These are phyloP conservation scores for Gymnopilus dilepis DNA, from an alignment of 768 basidiomycete genomes.

Conservation along the genomic window DNA sequence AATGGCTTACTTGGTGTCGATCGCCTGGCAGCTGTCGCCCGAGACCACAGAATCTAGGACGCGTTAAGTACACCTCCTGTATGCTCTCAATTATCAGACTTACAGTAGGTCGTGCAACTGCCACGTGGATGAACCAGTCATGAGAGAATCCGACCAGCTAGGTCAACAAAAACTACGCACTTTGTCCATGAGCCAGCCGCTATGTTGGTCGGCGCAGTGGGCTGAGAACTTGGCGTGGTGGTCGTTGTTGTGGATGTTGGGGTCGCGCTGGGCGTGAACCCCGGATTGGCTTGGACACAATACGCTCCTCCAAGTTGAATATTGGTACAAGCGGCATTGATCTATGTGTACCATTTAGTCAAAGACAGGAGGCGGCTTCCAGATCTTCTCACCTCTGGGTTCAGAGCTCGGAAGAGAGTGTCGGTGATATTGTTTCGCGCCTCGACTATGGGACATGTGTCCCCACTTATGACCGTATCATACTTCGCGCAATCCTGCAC, in stretches of 20 bases:
- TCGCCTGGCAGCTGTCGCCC: background rate
- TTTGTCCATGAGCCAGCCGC: slow-evolving; percentile 9
- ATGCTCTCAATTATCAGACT: background rate
- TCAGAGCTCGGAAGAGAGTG: slow-evolving; percentile 1
- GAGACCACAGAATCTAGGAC: background rate
- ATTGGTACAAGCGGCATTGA: slow-evolving; percentile 12
- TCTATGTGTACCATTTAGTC: background rate
- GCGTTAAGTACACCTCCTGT: background rate
- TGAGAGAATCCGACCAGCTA: background rate
- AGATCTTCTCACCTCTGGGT: slow-evolving; percentile 1
- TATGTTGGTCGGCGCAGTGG: slow-evolving; percentile 5
- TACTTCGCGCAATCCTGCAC: slow-evolving; percentile 9
- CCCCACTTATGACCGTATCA: slow-evolving; percentile 8
- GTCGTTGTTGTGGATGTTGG: background rate
- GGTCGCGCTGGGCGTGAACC: background rate
- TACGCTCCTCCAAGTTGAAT: slow-evolving; percentile 14
- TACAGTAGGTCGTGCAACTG: slow-evolving; percentile 1
- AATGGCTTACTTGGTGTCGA: slow-evolving; percentile 2
- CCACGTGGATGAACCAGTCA: too few species aligned
- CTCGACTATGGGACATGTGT: slow-evolving; percentile 8
- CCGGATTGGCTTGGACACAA: slow-evolving; percentile 7
- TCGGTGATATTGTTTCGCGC: background rate
- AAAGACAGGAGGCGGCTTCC: background rate
- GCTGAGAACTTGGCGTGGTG: background rate
- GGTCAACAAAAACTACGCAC: background rate